These are phyloP conservation scores for Conticribra weissflogii DNA, from an alignment of 108 stramenopile genomes.

Conservation along the genomic window DNA sequence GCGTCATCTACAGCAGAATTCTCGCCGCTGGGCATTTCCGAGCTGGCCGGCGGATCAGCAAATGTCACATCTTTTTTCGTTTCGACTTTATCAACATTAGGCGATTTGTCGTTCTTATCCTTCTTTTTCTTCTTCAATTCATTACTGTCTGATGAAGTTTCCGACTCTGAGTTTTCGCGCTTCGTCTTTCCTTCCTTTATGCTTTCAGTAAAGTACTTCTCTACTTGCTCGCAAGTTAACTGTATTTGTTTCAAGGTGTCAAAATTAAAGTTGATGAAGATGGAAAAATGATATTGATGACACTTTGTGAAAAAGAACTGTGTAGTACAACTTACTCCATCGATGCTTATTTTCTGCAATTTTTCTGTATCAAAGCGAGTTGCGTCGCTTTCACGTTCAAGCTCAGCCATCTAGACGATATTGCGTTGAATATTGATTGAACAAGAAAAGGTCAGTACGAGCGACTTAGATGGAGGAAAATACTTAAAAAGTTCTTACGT, in stretches of 20 bases:
- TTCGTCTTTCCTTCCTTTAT: conserved; percentile 24
- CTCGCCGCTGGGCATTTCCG: not conserved
- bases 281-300: conserved; percentile 57
- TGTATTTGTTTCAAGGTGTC: conserved; percentile 5
- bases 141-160: not conserved
- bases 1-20: not conserved
- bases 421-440: no score
- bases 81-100: not conserved
- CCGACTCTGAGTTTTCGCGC: conserved; percentile 4
- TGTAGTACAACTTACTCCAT: conserved; percentile 75
- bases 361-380: conserved; percentile 79
- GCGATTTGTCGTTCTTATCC: not conserved
- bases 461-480: no score
- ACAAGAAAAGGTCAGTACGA: not conserved
- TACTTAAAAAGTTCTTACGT: conserved; percentile 16
- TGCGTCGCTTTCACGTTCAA: conserved; percentile 66
- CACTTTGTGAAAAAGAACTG: conserved; percentile 75
- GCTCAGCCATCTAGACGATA: conserved; percentile 68
- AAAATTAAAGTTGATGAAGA: not conserved
- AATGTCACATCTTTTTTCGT: conserved; percentile 5
- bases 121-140: conserved; percentile 18
- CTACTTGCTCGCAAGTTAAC: not conserved
- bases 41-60: not conserved
- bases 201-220: not conserved
- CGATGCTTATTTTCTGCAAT: conserved; percentile 67